Conservation (phyloP, 768 basidiomycete species). For the Hydnum rufescens region DNA sequence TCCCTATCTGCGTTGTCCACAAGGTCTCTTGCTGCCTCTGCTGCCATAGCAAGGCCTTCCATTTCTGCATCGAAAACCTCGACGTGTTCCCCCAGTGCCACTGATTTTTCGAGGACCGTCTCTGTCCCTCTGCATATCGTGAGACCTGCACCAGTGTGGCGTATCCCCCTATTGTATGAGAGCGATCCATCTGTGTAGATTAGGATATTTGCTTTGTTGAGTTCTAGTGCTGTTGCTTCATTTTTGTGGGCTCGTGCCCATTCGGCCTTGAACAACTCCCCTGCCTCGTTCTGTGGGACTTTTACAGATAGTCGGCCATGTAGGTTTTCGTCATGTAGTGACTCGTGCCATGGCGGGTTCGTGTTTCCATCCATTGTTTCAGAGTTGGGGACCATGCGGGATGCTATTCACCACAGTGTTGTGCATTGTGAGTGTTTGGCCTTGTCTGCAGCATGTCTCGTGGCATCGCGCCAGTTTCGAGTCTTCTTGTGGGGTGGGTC, state of each 20-base stretch:
- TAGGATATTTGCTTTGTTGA: background rate
- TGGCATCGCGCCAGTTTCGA: no score
- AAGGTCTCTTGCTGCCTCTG: background rate
- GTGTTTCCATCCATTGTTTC: background rate
- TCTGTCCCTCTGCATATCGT: background rate
- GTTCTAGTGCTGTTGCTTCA: no score
- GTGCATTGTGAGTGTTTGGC: background rate
- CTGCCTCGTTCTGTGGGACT: background rate
- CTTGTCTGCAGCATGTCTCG: no score
- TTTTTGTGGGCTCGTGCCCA: background rate
- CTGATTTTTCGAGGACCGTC: background rate
- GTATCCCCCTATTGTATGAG: background rate
- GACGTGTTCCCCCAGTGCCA: background rate
- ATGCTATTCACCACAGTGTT: background rate
- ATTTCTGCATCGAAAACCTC: slow-evolving; percentile 1
- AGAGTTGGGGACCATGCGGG: background rate
- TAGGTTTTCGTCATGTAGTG: background rate
- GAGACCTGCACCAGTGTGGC: background rate
- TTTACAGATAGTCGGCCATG: background rate
- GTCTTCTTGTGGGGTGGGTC: background rate
- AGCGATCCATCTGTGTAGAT: background rate
- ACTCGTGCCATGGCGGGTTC: background rate
- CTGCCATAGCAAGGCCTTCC: background rate
- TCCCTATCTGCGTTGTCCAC: background rate
- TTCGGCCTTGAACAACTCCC: background rate